These are phyloP conservation scores for Arxiozyma telluris DNA, from an alignment of 1,139 yeast genomes.

Conservation along the genomic window DNA sequence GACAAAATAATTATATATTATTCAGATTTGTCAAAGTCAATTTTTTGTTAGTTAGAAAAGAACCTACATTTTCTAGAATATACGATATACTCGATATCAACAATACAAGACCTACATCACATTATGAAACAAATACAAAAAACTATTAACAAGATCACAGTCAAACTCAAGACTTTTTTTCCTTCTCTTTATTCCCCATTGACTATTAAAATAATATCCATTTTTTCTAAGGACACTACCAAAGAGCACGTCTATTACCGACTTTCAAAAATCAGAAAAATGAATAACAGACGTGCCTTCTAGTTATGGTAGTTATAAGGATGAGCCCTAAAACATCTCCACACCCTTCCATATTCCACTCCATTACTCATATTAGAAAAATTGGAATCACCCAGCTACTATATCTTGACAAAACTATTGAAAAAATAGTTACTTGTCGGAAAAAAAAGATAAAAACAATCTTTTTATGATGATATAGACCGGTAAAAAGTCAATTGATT, in stretches of 20 bases:
- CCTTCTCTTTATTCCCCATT: background rate
- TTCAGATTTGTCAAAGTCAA: background rate
- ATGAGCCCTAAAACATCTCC: too few relatives aligned
- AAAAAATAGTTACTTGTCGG: conserved; percentile 5
- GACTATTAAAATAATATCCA: background rate
- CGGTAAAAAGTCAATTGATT: conserved; percentile 20
- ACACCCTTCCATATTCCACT: background rate
- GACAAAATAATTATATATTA: background rate
- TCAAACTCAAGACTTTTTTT: background rate
- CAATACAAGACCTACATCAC: background rate
- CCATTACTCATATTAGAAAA: background rate
- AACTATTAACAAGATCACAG: background rate
- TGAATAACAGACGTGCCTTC: background rate
- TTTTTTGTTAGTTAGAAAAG: background rate
- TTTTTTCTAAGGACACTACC: background rate
- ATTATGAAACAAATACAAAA: background rate
- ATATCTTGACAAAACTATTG: conserved; percentile 14
- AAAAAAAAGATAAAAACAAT: conserved; percentile 6
- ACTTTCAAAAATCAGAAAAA: background rate
- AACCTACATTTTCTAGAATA: background rate
- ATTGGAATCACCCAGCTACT: conserved; percentile 32
- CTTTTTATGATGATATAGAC: conserved; percentile 19
- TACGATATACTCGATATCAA: background rate
- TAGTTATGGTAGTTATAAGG: background rate
- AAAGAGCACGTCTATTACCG: background rate